A percentile compares a stretch with the other conserved stretches of the same genome.
Conservation (phyloP, 257 asterid genomes). For the Ajuga chamaepitys region DNA sequence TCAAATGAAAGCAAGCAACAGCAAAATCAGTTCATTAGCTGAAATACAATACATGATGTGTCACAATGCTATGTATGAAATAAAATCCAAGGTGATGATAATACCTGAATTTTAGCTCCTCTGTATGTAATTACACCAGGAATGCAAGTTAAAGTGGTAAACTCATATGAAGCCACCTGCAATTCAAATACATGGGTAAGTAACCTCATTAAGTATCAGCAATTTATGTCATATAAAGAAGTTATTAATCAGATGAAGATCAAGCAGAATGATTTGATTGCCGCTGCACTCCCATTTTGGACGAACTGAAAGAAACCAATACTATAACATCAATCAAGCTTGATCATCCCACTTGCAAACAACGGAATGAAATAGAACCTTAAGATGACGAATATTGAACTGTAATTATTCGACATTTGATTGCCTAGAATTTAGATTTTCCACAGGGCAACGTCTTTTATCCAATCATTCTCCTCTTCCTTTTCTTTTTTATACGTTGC, state of each 20-base stretch:
- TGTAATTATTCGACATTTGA: not conserved
- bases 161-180: constrained; percentile 98
- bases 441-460: not conserved
- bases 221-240: constrained; percentile 1
- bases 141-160: constrained; percentile 97
- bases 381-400: not conserved
- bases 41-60: too few species aligned
- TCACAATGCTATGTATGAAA: too few species aligned
- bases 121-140: constrained; percentile 95
- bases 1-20: too few species aligned
- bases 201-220: constrained; percentile 1
- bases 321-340: not conserved
- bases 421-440: not conserved
- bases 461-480: not conserved
- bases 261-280: not conserved
- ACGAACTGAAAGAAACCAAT: not conserved
- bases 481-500: not conserved
- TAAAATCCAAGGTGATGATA: not conserved
- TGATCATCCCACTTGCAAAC: not conserved
- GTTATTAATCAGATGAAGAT: not conserved
- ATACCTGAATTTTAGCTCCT: constrained; percentile 98
- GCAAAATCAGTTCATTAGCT: too few species aligned
- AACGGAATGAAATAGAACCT: not conserved
- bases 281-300: not conserved
- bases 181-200: constrained; percentile 5